A percentile compares a stretch with the other conserved stretches of the same genome.
These are phyloP conservation scores for Dichotomocladium elegans DNA, from an alignment of 371 early-diverging fungal species.

Conservation along the genomic window DNA sequence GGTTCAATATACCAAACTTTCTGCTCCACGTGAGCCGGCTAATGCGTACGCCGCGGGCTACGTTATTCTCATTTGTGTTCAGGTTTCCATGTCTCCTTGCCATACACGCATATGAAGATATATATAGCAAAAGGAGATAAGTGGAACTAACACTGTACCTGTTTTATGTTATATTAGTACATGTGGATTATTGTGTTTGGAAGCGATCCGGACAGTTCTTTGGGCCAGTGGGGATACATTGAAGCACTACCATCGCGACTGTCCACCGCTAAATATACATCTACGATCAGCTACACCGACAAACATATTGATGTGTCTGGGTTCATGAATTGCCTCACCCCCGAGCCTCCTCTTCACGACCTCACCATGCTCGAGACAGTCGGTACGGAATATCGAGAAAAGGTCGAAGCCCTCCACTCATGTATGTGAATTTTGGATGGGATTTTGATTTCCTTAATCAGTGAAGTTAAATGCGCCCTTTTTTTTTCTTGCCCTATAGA, in stretches of 20 bases:
- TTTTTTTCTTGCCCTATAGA: constrained; percentile 23
- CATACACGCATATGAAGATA: too few relatives aligned
- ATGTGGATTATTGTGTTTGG: constrained; percentile 36
- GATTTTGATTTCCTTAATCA: too few relatives aligned
- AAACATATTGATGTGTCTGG: constrained; percentile 2
- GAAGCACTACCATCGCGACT: neutral
- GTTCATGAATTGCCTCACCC: too few relatives aligned
- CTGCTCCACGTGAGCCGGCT: constrained; percentile 19
- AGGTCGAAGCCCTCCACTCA: constrained; percentile 20
- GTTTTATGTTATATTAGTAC: constrained; percentile 15
- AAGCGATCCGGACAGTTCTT: constrained; percentile 24
- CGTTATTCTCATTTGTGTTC: constrained; percentile 25
- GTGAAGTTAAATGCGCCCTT: neutral
- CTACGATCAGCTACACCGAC: neutral
- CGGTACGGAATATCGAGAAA: constrained; percentile 7
- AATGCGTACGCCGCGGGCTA: constrained; percentile 36
- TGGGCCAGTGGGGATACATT: constrained; percentile 27
- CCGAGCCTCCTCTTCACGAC: too few relatives aligned
- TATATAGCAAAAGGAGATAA: neutral
- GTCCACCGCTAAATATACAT: neutral
- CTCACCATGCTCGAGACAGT: too few relatives aligned
- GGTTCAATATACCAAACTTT: constrained; percentile 21
- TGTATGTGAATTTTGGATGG: constrained; percentile 7
- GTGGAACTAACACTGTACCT: neutral
- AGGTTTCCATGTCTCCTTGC: constrained; percentile 39